Evolutionary conservation across 2,329 filamentous ascomycete genomes (phyloP).

Genomic region (Ophiostoma sp.): DNA sequence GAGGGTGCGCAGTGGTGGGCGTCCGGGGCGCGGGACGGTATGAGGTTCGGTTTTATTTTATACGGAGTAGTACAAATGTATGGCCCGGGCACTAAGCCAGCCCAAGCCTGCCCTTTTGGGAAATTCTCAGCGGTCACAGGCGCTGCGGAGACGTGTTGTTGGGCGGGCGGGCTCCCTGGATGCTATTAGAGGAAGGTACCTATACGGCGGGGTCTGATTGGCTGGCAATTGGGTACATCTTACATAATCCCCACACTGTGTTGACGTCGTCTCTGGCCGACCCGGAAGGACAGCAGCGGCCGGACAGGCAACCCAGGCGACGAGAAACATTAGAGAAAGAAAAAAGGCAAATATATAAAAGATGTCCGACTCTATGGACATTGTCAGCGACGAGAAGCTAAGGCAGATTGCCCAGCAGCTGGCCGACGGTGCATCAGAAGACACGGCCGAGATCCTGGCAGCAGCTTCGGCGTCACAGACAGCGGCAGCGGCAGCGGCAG

Average conservation of each 20-base stretch:
- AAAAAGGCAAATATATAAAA: neutral
- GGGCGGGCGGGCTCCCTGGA: neutral
- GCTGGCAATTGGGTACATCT: neutral
- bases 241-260: constrained; percentile 13
- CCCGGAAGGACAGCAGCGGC: neutral
- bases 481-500: neutral
- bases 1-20: neutral
- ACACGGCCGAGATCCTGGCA: neutral
- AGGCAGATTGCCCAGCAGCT: neutral
- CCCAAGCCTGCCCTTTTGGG: neutral
- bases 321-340: neutral
- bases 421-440: constrained; percentile 3
- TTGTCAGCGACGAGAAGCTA: constrained; percentile 9
- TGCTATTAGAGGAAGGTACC: neutral
- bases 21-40: neutral
- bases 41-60: neutral
- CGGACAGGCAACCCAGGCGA: neutral
- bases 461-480: neutral
- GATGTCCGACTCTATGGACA: constrained; percentile 27
- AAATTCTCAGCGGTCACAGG: constrained; percentile 9
- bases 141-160: neutral
- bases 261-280: constrained; percentile 11
- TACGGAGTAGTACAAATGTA: neutral
- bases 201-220: neutral
- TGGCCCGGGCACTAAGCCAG: no score